Conservation (phyloP, 345 rosid species). For the Sonneratia alba region DNA sequence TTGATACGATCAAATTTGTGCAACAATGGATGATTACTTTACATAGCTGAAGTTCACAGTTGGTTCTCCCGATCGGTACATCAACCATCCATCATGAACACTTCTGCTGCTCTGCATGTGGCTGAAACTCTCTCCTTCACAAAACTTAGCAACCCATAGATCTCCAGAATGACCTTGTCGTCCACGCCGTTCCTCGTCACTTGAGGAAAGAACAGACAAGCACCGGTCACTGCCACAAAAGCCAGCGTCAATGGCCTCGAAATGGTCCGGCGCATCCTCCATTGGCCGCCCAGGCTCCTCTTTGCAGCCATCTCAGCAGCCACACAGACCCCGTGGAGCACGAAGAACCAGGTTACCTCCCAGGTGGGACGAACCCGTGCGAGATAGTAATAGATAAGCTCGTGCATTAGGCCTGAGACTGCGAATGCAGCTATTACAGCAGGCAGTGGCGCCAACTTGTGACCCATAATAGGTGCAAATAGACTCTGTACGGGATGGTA, state of each 20-base stretch:
- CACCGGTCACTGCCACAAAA: constrained; percentile 30
- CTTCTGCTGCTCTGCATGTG: not conserved
- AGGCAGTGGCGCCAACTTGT: constrained; percentile 15
- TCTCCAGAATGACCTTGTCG: constrained; percentile 28
- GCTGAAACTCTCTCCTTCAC: constrained; percentile 7
- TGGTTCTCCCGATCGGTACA: no score
- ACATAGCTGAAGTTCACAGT: no score
- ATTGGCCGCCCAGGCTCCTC: constrained; percentile 16
- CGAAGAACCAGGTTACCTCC: constrained; percentile 64
- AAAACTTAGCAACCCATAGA: constrained; percentile 12
- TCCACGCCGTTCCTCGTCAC: constrained; percentile 26
- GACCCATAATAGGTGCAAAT: constrained; percentile 12
- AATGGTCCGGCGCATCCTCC: constrained; percentile 18
- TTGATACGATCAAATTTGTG: no score
- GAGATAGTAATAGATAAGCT: constrained; percentile 34
- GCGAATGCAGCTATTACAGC: constrained; percentile 37
- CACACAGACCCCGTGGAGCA: constrained; percentile 43
- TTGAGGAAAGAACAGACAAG: constrained; percentile 47
- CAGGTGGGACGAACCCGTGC: constrained; percentile 49
- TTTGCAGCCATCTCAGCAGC: constrained; percentile 35
- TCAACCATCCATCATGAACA: no score
- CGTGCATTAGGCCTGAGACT: constrained; percentile 65
- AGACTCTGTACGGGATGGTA: constrained; percentile 33
- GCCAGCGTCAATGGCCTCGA: constrained; percentile 25
- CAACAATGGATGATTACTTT: no score